These are phyloP conservation scores for Cyberlindnera euphorbiae DNA, from an alignment of 805 yeast species.

Conservation along the genomic window DNA sequence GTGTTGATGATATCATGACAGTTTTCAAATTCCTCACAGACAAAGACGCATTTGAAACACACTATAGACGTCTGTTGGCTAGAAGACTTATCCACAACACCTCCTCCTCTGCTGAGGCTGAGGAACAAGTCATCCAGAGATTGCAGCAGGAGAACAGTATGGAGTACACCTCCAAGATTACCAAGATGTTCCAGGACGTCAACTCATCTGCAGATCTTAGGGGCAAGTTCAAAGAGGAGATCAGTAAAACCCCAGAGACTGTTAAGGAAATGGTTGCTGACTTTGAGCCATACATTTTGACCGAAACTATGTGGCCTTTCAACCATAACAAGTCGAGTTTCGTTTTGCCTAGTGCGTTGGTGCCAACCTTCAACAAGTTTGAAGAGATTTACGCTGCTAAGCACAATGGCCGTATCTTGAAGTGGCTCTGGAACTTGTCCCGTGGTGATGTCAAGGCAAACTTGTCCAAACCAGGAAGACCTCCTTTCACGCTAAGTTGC, in stretches of 20 bases:
- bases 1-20: constrained; percentile 79
- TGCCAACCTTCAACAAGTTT: constrained; percentile 59
- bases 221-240: constrained; percentile 45
- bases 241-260: constrained; percentile 29
- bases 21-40: constrained; percentile 86
- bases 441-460: constrained; percentile 90
- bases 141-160: constrained; percentile 85
- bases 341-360: constrained; percentile 64
- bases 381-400: constrained; percentile 63
- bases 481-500: constrained; percentile 76
- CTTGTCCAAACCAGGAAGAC: constrained; percentile 72
- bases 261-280: constrained; percentile 37
- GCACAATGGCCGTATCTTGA: constrained; percentile 83
- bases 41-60: constrained; percentile 91
- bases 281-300: constrained; percentile 73
- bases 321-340: constrained; percentile 32
- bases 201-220: constrained; percentile 76
- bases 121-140: constrained; percentile 77
- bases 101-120: constrained; percentile 75
- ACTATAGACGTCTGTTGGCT: constrained; percentile 85
- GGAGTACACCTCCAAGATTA: constrained; percentile 90
- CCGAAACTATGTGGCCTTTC: constrained; percentile 88
- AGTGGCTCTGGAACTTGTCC: constrained; percentile 95
- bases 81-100: constrained; percentile 84
- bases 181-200: constrained; percentile 95